These are phyloP conservation scores for Neurospora sp. DNA, from an alignment of 495 filamentous ascomycete genomes.

Conservation along the genomic window DNA sequence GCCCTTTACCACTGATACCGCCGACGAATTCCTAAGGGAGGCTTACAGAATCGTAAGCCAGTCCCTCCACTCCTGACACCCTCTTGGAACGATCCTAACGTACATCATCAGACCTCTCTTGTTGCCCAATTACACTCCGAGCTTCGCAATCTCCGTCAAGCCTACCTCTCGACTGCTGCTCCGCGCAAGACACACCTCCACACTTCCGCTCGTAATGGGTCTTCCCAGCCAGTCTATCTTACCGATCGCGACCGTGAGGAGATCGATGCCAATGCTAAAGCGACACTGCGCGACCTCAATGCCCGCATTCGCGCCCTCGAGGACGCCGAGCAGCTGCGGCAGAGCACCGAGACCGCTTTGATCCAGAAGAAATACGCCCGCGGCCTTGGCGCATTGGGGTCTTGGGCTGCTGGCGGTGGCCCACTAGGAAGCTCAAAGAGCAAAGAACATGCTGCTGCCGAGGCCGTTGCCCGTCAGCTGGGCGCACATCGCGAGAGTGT, in stretches of 20 bases:
- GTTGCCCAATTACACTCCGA: constrained; percentile 66
- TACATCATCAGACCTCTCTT: constrained; percentile 63
- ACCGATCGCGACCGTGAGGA: constrained; percentile 63
- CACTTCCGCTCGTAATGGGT: constrained; percentile 20
- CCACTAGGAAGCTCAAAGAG: constrained; percentile 28
- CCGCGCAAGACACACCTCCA: constrained; percentile 36
- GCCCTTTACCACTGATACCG: constrained; percentile 36
- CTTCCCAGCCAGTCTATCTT: constrained; percentile 35
- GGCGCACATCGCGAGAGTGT: constrained; percentile 66
- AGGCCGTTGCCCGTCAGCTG: constrained; percentile 51
- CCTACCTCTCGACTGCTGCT: constrained; percentile 74
- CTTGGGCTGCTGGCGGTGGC: constrained; percentile 62
- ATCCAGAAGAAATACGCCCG: constrained; percentile 58
- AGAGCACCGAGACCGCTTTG: constrained; percentile 55
- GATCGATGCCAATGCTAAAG: constrained; percentile 76
- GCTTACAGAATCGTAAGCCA: constrained; percentile 78
- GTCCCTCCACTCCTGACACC: background rate
- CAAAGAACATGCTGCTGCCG: constrained; percentile 57
- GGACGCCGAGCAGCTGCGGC: constrained; percentile 72
- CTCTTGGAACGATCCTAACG: background rate
- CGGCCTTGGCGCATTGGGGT: constrained; percentile 48
- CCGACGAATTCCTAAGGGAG: constrained; percentile 91
- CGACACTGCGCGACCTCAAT: constrained; percentile 73
- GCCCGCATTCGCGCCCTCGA: constrained; percentile 64
- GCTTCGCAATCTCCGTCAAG: constrained; percentile 71